Evolutionary conservation across 2,329 filamentous ascomycete species (phyloP), one percentile per base, ranked within the genome.

Genomic region (Phialophora verrucosa): DNA sequence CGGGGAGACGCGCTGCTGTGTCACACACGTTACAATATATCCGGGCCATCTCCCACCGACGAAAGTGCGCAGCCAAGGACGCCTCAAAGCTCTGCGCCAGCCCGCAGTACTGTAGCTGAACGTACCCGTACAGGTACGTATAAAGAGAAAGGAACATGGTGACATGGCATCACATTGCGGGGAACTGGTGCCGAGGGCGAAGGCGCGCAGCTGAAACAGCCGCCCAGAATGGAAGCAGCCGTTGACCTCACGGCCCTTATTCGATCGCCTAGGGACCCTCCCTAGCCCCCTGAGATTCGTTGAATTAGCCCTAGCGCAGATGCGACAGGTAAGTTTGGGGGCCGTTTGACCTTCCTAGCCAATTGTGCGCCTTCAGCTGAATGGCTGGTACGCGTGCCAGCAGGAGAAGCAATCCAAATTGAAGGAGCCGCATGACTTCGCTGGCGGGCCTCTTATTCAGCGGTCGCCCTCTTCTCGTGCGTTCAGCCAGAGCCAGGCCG

Each of bases 281-380:
- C 49, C 47, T 47, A 53, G 55, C 49, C 57, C 51, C 49, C 8
- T 25, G n/a, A 8, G 50, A 38, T 44, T 60, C 62, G 62, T 56
- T 55, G 14, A 23, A n/a, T 47, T 35, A 56, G 27, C 62, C 55
- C 64, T 69, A 67, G 67, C 65, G 67, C 67, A 63, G 53, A 61
- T 17, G 51, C 51, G 57, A 55, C 27, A 62, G 64, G 29, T 62
- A 58, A 56, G 55, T 57, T 69, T 62, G 67, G 67, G 67, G 62
- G 62, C 53, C 42, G 27, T 62, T 53, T 54, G 49, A 29, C 25
- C 35, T 25, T 31, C 38, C 56, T 55, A 62, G 56, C 66, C 66
- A 65, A 68, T 65, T 38, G 54, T 59, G 54, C 50, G 60, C 55
- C 38, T 58, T 49, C 42, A 63, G 58, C 47, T 49, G 49, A 31